These are phyloP conservation scores for Lichtheimia corymbifera DNA, from an alignment of 371 early-diverging fungal species.

Conservation along the genomic window DNA sequence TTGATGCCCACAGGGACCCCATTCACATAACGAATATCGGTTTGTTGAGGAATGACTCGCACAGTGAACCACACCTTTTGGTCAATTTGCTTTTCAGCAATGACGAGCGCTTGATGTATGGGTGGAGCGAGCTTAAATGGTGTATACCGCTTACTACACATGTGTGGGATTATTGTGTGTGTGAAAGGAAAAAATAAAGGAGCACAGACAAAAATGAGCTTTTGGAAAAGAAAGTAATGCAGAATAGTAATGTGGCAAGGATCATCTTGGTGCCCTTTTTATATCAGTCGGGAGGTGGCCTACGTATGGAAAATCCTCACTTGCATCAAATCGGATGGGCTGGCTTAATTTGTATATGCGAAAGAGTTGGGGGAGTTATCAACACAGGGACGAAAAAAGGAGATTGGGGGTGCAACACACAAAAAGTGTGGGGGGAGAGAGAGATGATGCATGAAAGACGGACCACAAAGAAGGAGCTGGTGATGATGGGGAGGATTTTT, in stretches of 20 bases:
- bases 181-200: neutral
- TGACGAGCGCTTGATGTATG: slow-evolving; percentile 19
- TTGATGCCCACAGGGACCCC: slow-evolving; percentile 6
- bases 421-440: neutral
- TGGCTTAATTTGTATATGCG: neutral
- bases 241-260: slow-evolving; percentile 1
- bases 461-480: neutral
- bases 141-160: neutral
- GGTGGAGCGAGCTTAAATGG: slow-evolving; percentile 24
- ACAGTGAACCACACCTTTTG: slow-evolving; percentile 29
- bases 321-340: slow-evolving; percentile 6
- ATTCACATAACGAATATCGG: slow-evolving; percentile 11
- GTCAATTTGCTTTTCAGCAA: slow-evolving; percentile 16
- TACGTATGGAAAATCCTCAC: neutral
- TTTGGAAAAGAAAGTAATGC: slow-evolving; percentile 8
- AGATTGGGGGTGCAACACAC: neutral
- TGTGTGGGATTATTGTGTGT: no score
- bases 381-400: neutral
- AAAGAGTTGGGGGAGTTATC: neutral
- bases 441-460: neutral
- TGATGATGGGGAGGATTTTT: neutral
- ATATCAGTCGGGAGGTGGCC: neutral
- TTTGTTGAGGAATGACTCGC: slow-evolving; percentile 20
- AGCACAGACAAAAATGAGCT: slow-evolving; percentile 5
- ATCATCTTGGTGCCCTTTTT: neutral